Conservation (phyloP, 2,329 filamentous ascomycete species). For the Aspergillus ibericus region DNA sequence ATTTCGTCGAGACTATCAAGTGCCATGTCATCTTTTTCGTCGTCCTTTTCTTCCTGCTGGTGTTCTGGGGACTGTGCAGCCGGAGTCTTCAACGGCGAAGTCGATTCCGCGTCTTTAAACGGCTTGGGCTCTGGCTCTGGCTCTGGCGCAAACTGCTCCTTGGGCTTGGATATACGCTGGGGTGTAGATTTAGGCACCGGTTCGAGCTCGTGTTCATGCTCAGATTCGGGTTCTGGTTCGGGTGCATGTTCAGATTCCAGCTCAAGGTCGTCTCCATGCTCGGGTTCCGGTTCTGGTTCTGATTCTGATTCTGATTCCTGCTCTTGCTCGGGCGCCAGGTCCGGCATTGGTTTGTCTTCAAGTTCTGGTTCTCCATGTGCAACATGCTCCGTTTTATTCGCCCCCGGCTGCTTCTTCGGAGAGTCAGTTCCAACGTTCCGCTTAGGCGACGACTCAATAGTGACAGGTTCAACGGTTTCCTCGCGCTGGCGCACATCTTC, state of each 20-base stretch:
- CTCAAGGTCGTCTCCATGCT: neutral
- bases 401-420: constrained; percentile 11
- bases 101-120: constrained; percentile 8
- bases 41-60: constrained; percentile 23
- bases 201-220: neutral
- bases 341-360: neutral
- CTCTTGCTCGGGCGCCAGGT: constrained; percentile 1
- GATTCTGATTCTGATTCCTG: neutral
- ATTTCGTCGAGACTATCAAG: constrained; percentile 47
- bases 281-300: neutral
- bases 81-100: constrained; percentile 20
- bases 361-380: constrained; percentile 4
- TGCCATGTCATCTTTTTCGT: constrained; percentile 32
- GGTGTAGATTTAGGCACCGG: neutral
- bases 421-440: constrained; percentile 19
- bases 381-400: constrained; percentile 10
- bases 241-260: neutral
- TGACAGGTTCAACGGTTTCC: constrained; percentile 40
- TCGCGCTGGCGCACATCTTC: constrained; percentile 38
- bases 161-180: neutral
- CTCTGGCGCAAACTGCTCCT: neutral
- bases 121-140: constrained; percentile 11
- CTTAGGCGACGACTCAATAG: constrained; percentile 29
- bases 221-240: neutral
- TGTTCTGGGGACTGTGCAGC: constrained; percentile 10